Conservation (phyloP, 202 grass and related monocot genomes). For the Schoenoplectus tabernaemontani region DNA sequence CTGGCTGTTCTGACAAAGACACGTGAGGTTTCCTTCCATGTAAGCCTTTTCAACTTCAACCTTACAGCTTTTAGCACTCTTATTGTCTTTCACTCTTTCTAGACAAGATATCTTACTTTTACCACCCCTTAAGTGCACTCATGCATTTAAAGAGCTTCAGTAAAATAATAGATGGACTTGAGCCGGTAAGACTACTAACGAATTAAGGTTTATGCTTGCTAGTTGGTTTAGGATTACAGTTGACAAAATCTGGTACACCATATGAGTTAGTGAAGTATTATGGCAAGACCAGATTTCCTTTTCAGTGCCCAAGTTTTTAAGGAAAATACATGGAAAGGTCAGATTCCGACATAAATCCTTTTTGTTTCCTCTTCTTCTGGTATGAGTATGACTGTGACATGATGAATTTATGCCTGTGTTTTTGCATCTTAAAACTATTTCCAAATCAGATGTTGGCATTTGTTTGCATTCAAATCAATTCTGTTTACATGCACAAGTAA, state of each 20-base stretch:
- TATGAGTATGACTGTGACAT: not conserved
- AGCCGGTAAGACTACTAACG: not conserved
- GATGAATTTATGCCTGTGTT: not conserved
- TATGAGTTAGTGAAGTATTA: not conserved
- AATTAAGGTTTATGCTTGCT: not conserved
- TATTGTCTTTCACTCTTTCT: not conserved
- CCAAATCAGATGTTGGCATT: not conserved
- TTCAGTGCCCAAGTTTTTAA: slow-evolving; percentile 6
- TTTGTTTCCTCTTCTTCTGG: not conserved
- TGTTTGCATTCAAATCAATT: not conserved
- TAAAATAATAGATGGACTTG: not conserved
- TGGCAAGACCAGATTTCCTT: not conserved
- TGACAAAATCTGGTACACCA: not conserved
- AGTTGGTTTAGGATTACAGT: too few relatives aligned
- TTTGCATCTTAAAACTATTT: not conserved
- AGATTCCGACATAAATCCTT: not conserved
- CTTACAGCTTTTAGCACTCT: not conserved
- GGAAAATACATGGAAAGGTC: not conserved
- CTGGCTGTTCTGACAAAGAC: too few relatives aligned
- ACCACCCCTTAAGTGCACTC: not conserved
- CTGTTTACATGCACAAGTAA: not conserved
- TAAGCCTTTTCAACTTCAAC: slow-evolving; percentile 5
- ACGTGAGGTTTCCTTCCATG: not conserved
- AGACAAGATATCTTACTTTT: not conserved
- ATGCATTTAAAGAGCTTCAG: not conserved